These are phyloP conservation scores for Alternaria sp. DNA, from an alignment of 2,329 filamentous ascomycete species.

Conservation along the genomic window DNA sequence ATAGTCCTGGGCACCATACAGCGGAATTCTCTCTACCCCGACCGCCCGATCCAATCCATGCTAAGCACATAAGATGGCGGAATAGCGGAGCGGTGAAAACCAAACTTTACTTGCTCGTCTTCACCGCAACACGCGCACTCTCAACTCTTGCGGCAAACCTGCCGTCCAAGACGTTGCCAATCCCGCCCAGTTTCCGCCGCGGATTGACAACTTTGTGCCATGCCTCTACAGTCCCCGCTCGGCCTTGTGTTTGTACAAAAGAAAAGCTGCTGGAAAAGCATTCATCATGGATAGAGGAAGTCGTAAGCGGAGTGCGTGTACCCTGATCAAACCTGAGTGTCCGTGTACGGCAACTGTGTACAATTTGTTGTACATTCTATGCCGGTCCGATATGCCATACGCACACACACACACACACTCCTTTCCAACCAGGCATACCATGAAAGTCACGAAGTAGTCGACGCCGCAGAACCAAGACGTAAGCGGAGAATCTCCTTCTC, in stretches of 20 bases:
- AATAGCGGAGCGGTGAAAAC: background rate
- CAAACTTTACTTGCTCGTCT: background rate
- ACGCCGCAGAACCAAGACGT: background rate
- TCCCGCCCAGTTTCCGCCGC: slow-evolving; percentile 9
- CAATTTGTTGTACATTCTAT: background rate
- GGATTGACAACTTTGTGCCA: slow-evolving; percentile 1
- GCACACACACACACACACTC: too few relatives aligned
- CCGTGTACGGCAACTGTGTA: background rate
- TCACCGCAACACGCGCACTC: slow-evolving; percentile 9
- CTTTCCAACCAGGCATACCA: background rate
- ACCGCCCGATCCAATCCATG: slow-evolving; percentile 2
- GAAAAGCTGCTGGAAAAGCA: background rate
- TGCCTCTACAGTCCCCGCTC: background rate
- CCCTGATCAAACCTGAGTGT: background rate
- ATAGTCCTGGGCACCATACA: background rate
- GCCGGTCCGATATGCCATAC: background rate
- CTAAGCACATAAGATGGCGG: background rate
- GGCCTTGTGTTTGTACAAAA: background rate
- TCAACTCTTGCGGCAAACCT: background rate
- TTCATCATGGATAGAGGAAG: background rate
- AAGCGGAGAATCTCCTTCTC: background rate
- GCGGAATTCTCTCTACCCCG: background rate
- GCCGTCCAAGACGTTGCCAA: slow-evolving; percentile 16
- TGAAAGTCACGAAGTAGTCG: background rate
- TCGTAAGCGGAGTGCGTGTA: background rate